Evolutionary conservation across 2,329 filamentous ascomycete species (phyloP), one percentile per base, ranked within the genome.

Genomic region (Ceratocystis papillata): DNA sequence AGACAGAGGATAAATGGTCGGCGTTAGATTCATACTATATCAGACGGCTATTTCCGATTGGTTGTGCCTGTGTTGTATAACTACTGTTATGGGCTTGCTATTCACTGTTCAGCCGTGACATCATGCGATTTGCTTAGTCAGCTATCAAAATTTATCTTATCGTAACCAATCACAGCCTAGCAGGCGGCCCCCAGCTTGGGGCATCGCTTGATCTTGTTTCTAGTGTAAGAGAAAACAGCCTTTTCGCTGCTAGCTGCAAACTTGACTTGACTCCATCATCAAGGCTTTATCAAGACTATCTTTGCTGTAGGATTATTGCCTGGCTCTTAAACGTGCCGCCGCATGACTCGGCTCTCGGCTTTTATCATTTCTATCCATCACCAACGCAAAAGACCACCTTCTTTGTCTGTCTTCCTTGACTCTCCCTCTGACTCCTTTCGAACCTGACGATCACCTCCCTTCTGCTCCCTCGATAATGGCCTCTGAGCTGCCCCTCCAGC

Each of bases 121-220:
- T 59, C 53, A 59, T 59, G 53, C 53, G 53, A 59, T n/a, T 12
- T n/a, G 53, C 53, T 59, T 59, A 59, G 53, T 59, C 53, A 59
- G 25, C 53, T 8, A 5, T 10, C n/a, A 33, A 10, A 1, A 3
- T 17, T 59, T 59, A 59, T 59, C 53, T 59, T 59, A 59, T 59
- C 53, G 53, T 25, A n/a, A 17, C 53, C 53, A 59, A 33, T 59
- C 8, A 33, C 12, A 33, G 20, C 53, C 12, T 15, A n/a, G 28
- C 15, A 12, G 22, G 25, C 25, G n/a, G 37, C 20, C 8, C 20
- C 48, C 53, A 59, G 53, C 53, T 59, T 33, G 22, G 28, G 53
- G 28, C 53, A 55, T 48, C 17, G 45, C 45, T 48, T 48, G 15
- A 6, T 48, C 45, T 48, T 48, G 45, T 48, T 48, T 48, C 7